phyloP scores from a whole-genome alignment of 2,329 filamentous ascomycete genomes.

The Colletotrichum sp. region DNA sequence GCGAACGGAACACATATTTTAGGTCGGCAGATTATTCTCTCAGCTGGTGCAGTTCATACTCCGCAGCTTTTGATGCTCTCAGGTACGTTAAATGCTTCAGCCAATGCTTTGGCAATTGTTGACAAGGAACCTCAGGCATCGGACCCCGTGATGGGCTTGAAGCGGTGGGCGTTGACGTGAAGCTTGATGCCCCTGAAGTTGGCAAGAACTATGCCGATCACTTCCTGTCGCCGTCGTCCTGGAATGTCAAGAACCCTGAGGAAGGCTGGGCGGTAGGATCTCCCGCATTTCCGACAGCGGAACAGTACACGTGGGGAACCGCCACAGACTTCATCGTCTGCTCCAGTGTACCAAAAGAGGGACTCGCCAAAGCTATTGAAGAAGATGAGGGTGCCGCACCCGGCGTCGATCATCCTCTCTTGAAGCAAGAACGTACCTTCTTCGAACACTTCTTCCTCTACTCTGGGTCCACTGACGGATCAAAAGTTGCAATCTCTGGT shows the following conservation, averaged over 20 bases:
- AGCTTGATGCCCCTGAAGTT: conserved; percentile 50
- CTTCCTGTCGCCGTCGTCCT: conserved; percentile 31
- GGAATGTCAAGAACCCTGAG: conserved; percentile 36
- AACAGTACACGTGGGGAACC: conserved; percentile 32
- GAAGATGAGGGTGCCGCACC: conserved; percentile 36
- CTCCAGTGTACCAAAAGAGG: conserved; percentile 27
- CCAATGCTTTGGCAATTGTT: too few species aligned
- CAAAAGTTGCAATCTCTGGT: conserved; percentile 16
- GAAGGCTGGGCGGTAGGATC: conserved; percentile 24
- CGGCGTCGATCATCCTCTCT: conserved; percentile 36
- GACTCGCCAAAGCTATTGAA: conserved; percentile 33
- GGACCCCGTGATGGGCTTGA: conserved; percentile 46
- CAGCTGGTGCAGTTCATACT: conserved; percentile 54
- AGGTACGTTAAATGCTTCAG: too few species aligned
- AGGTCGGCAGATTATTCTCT: conserved; percentile 42
- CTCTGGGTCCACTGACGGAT: conserved; percentile 28
- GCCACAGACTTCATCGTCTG: conserved; percentile 41
- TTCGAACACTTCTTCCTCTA: conserved; percentile 37
- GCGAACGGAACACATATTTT: conserved; percentile 30
- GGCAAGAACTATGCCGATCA: conserved; percentile 55
- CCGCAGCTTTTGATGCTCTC: conserved; percentile 58
- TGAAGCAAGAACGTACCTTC: conserved; percentile 27
- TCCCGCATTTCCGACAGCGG: conserved; percentile 23
- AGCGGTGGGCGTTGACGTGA: conserved; percentile 42
- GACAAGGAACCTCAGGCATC: conserved; percentile 37